phyloP scores from a whole-genome alignment of 805 yeast genomes.

The Tetrapisispora pingtungensis region DNA sequence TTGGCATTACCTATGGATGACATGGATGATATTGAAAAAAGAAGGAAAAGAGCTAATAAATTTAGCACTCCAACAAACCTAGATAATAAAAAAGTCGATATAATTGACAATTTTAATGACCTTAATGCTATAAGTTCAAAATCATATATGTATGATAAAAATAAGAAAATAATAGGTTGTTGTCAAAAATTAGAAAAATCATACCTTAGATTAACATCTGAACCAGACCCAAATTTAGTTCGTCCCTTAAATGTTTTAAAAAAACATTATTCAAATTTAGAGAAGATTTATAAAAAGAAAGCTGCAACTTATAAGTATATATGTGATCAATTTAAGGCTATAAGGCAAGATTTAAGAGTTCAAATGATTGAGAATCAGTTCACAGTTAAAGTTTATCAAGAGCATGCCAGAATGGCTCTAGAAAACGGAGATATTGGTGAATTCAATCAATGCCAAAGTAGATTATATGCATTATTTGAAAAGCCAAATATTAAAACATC shows the following conservation, averaged over 20 bases:
- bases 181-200: constrained; percentile 60
- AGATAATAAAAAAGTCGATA: constrained; percentile 4
- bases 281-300: constrained; percentile 40
- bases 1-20: not conserved
- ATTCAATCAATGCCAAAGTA: constrained; percentile 89
- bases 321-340: constrained; percentile 83
- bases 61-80: constrained; percentile 15
- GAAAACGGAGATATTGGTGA: constrained; percentile 83
- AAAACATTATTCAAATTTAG: constrained; percentile 45
- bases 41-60: constrained; percentile 30
- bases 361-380: constrained; percentile 76
- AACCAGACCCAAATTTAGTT: constrained; percentile 76
- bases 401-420: constrained; percentile 79
- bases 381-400: constrained; percentile 70
- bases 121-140: constrained; percentile 25
- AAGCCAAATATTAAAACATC: constrained; percentile 30
- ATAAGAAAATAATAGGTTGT: constrained; percentile 47
- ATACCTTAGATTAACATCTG: constrained; percentile 79
- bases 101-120: constrained; percentile 19
- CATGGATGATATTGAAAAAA: constrained; percentile 19
- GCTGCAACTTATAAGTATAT: constrained; percentile 59
- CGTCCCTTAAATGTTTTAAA: constrained; percentile 60
- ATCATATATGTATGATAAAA: constrained; percentile 26
- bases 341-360: constrained; percentile 88
- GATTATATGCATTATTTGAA: constrained; percentile 55